Conservation (phyloP, 768 basidiomycete species). For the Lyophyllum shimeji region DNA sequence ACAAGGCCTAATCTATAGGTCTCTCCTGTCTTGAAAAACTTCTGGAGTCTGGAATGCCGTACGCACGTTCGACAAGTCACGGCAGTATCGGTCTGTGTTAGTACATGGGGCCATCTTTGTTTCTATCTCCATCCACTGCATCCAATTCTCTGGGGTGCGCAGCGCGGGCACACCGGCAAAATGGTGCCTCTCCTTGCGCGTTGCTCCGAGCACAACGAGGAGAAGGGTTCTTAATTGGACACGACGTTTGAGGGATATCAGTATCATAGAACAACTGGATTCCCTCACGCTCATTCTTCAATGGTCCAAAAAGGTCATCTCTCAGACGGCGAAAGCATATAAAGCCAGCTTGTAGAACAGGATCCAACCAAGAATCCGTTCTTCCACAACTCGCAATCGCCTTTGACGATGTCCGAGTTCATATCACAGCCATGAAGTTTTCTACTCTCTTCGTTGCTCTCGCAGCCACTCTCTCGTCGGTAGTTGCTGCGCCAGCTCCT, state of each 20-base stretch:
- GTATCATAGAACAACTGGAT: not conserved
- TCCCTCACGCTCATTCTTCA: not conserved
- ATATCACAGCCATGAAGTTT: slow-evolving; percentile 2
- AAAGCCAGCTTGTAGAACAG: not conserved
- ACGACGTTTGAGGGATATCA: not conserved
- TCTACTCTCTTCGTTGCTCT: slow-evolving; percentile 1
- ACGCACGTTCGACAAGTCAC: too few relatives aligned
- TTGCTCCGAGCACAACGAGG: not conserved
- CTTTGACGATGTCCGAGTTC: not conserved
- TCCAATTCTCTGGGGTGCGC: too few relatives aligned
- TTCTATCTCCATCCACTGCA: too few relatives aligned
- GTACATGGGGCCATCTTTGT: too few relatives aligned
- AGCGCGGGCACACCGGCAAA: too few relatives aligned
- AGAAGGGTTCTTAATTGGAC: too few relatives aligned
- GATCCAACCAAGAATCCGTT: not conserved
- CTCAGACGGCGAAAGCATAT: not conserved
- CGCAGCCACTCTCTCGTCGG: not conserved
- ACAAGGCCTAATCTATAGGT: too few relatives aligned
- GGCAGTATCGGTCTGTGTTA: too few relatives aligned
- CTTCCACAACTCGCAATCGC: not conserved
- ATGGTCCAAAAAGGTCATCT: not conserved
- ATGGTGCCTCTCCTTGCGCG: too few relatives aligned
- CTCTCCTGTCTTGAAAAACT: too few relatives aligned
- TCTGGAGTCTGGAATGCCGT: too few relatives aligned
- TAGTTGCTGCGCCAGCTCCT: slow-evolving; percentile 5